phyloP scores from a whole-genome alignment of 495 filamentous ascomycete species.

The Penicillium canescens region DNA sequence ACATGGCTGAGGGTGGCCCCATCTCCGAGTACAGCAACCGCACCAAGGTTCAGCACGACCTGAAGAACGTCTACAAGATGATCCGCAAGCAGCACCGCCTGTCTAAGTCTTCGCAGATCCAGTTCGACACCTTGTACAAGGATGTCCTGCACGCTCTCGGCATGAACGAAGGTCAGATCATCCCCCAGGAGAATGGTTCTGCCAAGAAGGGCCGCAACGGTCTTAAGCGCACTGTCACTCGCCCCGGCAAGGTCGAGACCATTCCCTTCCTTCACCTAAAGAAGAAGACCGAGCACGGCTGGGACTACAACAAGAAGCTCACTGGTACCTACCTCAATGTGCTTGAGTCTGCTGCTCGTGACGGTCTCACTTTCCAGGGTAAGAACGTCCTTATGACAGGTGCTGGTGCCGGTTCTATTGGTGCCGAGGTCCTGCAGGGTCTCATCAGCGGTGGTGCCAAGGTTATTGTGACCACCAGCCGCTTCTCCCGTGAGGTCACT shows the following conservation, averaged over 20 bases:
- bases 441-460: conserved; percentile 95
- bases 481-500: conserved; percentile 95
- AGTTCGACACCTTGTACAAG: conserved; percentile 92
- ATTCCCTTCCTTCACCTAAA: conserved; percentile 98
- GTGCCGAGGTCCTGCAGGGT: conserved; percentile 96
- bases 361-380: conserved; percentile 86
- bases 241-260: conserved; percentile 90
- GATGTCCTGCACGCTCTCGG: conserved; percentile 88
- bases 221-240: conserved; percentile 52
- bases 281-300: conserved; percentile 89
- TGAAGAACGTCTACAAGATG: conserved; percentile 91
- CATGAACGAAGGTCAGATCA: conserved; percentile 98
- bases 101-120: conserved; percentile 88
- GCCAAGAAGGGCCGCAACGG: conserved; percentile 68
- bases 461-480: conserved; percentile 92
- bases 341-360: conserved; percentile 80
- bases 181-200: conserved; percentile 74
- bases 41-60: conserved; percentile 94
- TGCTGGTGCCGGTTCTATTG: conserved; percentile 96
- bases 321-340: conserved; percentile 90
- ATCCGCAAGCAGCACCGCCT: conserved; percentile 97
- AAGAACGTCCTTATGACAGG: conserved; percentile 99
- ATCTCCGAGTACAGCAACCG: conserved; percentile 98
- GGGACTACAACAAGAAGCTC: conserved; percentile 99
- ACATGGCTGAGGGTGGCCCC: conserved; percentile 98